Conservation (phyloP, 2,329 filamentous ascomycete species). For the Botrytis fabae region DNA sequence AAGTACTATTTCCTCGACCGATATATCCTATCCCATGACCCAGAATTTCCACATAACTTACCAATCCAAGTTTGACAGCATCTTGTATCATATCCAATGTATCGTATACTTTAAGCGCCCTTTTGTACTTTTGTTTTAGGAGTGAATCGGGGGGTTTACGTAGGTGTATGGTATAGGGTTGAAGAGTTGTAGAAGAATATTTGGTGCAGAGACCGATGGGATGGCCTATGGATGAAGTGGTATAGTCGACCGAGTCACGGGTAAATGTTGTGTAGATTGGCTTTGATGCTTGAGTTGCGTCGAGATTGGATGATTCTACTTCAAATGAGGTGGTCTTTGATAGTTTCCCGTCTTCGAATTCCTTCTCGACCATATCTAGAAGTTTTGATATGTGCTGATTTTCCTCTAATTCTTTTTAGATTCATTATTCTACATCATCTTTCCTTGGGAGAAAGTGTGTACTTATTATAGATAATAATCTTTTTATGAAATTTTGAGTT, state of each 20-base stretch:
- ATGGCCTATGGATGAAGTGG: constrained; percentile 22
- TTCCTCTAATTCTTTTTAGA: constrained; percentile 20
- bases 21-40: constrained; percentile 24
- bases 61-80: constrained; percentile 25
- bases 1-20: constrained; percentile 20
- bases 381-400: constrained; percentile 24
- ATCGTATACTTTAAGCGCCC: constrained; percentile 26
- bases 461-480: constrained; percentile 29
- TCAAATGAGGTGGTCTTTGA: not conserved
- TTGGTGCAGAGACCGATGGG: constrained; percentile 24
- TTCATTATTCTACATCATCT: not conserved
- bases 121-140: constrained; percentile 24
- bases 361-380: not conserved
- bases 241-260: constrained; percentile 24
- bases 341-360: constrained; percentile 5
- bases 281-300: not conserved
- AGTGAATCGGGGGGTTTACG: constrained; percentile 23
- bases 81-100: constrained; percentile 28
- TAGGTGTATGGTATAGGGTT: constrained; percentile 24
- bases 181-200: constrained; percentile 18
- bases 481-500: constrained; percentile 40
- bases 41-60: constrained; percentile 26
- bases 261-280: constrained; percentile 21
- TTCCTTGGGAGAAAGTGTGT: not conserved
- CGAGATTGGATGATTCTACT: not conserved